Evolutionary conservation across 2,329 filamentous ascomycete genomes (phyloP).

Genomic region (Monilinia fructigena): DNA sequence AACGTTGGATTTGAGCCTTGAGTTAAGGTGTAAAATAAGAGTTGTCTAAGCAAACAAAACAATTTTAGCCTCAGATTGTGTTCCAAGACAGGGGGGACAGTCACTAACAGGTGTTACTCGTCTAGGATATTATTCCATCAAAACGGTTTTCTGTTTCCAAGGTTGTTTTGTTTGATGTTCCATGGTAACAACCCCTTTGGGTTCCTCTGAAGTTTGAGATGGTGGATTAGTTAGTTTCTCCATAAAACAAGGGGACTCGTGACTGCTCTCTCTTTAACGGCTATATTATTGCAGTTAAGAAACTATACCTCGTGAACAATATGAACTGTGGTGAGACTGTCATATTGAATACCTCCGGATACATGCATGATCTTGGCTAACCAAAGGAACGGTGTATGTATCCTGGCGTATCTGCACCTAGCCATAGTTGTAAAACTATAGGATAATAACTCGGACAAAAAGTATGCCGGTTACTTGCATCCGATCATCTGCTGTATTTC

Average conservation of each 20-base stretch:
- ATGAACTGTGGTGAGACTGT: constrained; percentile 15
- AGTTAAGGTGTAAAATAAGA: background rate
- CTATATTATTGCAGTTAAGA: constrained; percentile 17
- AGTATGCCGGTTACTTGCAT: constrained; percentile 6
- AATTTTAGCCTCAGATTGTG: constrained; percentile 18
- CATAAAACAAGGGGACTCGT: constrained; percentile 15
- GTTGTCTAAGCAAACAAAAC: constrained; percentile 4
- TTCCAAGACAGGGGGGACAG: constrained; percentile 3
- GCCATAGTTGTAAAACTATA: constrained; percentile 21
- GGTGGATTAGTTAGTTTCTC: constrained; percentile 17
- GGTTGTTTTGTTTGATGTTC: constrained; percentile 16
- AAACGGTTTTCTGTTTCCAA: constrained; percentile 10
- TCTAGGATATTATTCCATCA: background rate
- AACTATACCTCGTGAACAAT: constrained; percentile 12
- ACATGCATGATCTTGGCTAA: constrained; percentile 25
- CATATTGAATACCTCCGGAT: constrained; percentile 21
- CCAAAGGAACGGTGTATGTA: constrained; percentile 21
- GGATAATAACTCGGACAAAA: constrained; percentile 20
- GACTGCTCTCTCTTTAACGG: constrained; percentile 10
- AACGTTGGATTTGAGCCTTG: background rate
- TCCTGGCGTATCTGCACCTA: constrained; percentile 22
- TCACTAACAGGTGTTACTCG: background rate
- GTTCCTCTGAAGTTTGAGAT: constrained; percentile 20
- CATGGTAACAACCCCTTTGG: constrained; percentile 14
- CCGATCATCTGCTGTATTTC: constrained; percentile 18